Evolutionary conservation across 331 rosid genomes (phyloP).

Genomic region (Pyrus hybrid): DNA sequence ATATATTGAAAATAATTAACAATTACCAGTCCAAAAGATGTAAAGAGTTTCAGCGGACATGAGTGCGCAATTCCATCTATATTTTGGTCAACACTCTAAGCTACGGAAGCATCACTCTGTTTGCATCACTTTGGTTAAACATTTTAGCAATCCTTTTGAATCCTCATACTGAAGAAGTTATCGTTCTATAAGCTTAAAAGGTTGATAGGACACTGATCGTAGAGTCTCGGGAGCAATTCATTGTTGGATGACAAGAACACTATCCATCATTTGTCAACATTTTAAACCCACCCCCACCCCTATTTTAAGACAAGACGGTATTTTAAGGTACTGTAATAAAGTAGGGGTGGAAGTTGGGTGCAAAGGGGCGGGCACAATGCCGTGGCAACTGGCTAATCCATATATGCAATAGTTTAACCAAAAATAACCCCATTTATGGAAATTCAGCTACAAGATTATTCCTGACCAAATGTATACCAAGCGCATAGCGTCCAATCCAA

Average conservation of each 20-base stretch:
- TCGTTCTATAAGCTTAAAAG: background rate
- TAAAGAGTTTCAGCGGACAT: background rate
- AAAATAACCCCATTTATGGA: background rate
- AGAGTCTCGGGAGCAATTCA: background rate
- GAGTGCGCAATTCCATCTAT: background rate
- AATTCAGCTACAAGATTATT: background rate
- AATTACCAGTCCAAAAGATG: background rate
- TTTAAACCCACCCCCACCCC: too few relatives aligned
- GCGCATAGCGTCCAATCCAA: background rate
- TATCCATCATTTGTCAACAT: too few relatives aligned
- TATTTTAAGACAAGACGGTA: too few relatives aligned
- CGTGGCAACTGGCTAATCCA: background rate
- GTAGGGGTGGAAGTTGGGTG: too few relatives aligned
- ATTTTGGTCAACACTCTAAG: background rate
- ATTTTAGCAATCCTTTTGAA: background rate
- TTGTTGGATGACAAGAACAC: background rate
- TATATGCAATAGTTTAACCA: background rate
- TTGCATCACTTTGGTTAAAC: background rate
- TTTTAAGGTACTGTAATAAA: too few relatives aligned
- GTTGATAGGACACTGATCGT: background rate
- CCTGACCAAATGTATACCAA: background rate
- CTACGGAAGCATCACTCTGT: background rate
- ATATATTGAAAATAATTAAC: too few relatives aligned
- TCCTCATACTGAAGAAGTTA: background rate
- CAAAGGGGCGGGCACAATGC: too few relatives aligned